phyloP scores from a whole-genome alignment of 805 yeast genomes.

The Kodamaea leandrae region DNA sequence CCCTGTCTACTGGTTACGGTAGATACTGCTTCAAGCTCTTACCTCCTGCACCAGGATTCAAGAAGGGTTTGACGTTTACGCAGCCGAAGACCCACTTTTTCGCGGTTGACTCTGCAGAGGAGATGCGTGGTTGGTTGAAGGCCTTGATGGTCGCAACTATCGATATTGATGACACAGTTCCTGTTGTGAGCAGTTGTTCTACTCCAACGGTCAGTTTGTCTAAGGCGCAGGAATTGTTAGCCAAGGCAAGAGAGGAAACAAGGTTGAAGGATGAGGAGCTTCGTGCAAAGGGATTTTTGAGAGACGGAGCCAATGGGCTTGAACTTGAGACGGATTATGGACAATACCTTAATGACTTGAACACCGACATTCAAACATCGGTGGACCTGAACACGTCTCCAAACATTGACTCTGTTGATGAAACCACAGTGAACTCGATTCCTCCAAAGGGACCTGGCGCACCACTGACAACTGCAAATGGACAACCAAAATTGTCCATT shows the following conservation, averaged over 20 bases:
- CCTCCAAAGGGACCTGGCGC: conserved; percentile 9
- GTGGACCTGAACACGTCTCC: conserved; percentile 32
- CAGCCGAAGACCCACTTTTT: conserved; percentile 95
- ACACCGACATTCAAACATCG: conserved; percentile 22
- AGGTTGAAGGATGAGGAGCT: conserved; percentile 51
- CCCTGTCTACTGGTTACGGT: conserved; percentile 94
- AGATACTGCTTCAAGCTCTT: conserved; percentile 85
- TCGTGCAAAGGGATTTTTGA: conserved; percentile 39
- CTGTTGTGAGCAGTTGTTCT: conserved; percentile 87
- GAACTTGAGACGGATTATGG: conserved; percentile 13
- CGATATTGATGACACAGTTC: conserved; percentile 89
- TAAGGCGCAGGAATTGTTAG: conserved; percentile 81
- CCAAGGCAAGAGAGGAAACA: conserved; percentile 77
- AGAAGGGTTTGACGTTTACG: conserved; percentile 92
- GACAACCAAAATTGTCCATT: conserved; percentile 29
- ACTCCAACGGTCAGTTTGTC: conserved; percentile 92
- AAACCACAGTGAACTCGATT: conserved; percentile 29
- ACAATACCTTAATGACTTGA: conserved; percentile 12
- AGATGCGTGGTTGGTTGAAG: conserved; percentile 93
- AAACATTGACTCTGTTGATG: conserved; percentile 29
- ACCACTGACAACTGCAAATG: conserved; percentile 6
- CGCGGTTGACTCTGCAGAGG: conserved; percentile 89
- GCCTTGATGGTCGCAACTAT: conserved; percentile 94
- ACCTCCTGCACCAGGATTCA: conserved; percentile 97
- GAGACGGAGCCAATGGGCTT: conserved; percentile 20